These are phyloP conservation scores for Aleurites moluccanus DNA, from an alignment of 441 rosid genomes.

Conservation along the genomic window DNA sequence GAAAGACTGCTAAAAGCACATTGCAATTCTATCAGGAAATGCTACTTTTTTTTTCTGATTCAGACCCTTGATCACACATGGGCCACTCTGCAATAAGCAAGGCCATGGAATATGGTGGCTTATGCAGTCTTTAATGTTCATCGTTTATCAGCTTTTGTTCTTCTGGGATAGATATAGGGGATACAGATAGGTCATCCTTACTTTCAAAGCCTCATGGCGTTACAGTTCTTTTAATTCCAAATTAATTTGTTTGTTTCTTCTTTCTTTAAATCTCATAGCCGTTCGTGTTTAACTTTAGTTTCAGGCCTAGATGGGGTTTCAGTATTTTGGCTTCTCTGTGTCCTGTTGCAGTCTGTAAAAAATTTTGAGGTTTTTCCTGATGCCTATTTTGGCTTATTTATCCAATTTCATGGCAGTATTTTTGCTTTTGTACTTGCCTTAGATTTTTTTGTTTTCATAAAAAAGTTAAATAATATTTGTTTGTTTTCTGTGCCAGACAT, in stretches of 20 bases:
- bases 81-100: constrained; percentile 14
- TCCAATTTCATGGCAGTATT: not conserved
- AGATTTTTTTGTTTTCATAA: too few relatives aligned
- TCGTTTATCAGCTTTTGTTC: not conserved
- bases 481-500: too few relatives aligned
- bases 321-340: not conserved
- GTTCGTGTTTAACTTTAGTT: not conserved
- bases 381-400: not conserved
- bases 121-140: constrained; percentile 12
- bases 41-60: not conserved
- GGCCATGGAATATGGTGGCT: constrained; percentile 11
- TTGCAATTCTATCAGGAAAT: not conserved
- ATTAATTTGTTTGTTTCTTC: not conserved
- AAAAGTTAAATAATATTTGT: too few relatives aligned
- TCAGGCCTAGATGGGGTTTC: not conserved
- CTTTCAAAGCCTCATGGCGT: not conserved
- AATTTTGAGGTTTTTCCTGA: constrained; percentile 9
- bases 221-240: not conserved
- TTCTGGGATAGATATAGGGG: constrained; percentile 21
- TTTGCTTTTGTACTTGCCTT: not conserved
- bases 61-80: constrained; percentile 1
- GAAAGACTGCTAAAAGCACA: constrained; percentile 2
- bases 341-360: constrained; percentile 9
- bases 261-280: not conserved
- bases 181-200: constrained; percentile 11